A percentile compares a stretch with the other conserved stretches of the same genome.
These are phyloP conservation scores for Pseudogymnoascus sp. DNA, from an alignment of 2,329 filamentous ascomycete genomes.

Conservation along the genomic window DNA sequence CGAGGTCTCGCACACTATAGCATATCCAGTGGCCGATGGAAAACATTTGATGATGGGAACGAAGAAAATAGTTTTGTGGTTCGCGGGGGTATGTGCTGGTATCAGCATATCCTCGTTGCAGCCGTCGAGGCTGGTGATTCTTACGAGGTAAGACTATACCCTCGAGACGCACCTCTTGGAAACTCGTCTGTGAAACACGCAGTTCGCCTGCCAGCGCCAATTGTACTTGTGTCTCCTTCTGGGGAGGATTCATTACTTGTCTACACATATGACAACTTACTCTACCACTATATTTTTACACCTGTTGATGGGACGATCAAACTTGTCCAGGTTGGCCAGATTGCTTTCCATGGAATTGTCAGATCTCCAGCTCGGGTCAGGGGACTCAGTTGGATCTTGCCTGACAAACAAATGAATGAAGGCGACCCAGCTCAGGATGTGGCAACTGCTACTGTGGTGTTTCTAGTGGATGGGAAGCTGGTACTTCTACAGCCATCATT, in stretches of 20 bases:
- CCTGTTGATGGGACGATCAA: constrained; percentile 61
- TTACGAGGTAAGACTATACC: constrained; percentile 87
- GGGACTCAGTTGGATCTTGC: constrained; percentile 90
- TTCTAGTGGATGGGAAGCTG: constrained; percentile 95
- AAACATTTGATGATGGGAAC: constrained; percentile 75
- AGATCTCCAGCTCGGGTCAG: constrained; percentile 86
- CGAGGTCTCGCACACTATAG: constrained; percentile 93
- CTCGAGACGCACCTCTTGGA: constrained; percentile 73
- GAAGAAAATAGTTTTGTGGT: constrained; percentile 89
- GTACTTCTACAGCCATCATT: constrained; percentile 83
- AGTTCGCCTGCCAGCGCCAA: constrained; percentile 72
- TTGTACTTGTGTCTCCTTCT: constrained; percentile 82
- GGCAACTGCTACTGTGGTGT: constrained; percentile 83
- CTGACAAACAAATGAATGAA: constrained; percentile 78
- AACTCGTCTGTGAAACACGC: constrained; percentile 65
- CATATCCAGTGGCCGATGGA: constrained; percentile 89
- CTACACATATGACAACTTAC: constrained; percentile 92
- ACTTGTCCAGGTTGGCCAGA: constrained; percentile 91
- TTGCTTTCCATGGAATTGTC: constrained; percentile 94
- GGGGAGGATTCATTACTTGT: constrained; percentile 92
- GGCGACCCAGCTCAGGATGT: constrained; percentile 96
- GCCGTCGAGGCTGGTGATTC: constrained; percentile 80
- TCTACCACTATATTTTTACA: constrained; percentile 91
- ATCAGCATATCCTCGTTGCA: constrained; percentile 88
- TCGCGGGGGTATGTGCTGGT: constrained; percentile 96